A percentile compares a stretch with the other conserved stretches of the same genome.
Evolutionary conservation across 768 basidiomycete species (phyloP).

Genomic region (Amanita rubescens): DNA sequence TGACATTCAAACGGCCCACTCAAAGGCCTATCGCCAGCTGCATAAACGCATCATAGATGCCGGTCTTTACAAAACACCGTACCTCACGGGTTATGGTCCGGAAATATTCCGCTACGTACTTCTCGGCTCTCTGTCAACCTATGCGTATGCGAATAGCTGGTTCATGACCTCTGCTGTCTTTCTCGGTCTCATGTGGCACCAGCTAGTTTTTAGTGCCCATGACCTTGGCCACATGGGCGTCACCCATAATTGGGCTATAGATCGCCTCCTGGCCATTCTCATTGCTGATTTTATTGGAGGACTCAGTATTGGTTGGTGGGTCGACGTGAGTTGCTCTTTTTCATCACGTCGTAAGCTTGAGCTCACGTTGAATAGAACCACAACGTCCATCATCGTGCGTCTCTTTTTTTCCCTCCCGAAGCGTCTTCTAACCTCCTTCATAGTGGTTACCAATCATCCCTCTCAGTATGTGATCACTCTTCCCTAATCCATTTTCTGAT

Average conservation of each 20-base stretch:
- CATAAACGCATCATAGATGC: slow-evolving; percentile 68
- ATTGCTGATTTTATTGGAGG: slow-evolving; percentile 88
- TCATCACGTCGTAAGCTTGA: background rate
- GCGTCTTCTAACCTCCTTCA: slow-evolving; percentile 10
- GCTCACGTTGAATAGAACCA: slow-evolving; percentile 53
- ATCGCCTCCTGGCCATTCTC: slow-evolving; percentile 71
- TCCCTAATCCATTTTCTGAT: slow-evolving; percentile 6
- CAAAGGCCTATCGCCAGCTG: slow-evolving; percentile 72
- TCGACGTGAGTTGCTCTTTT: slow-evolving; percentile 57
- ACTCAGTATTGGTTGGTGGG: slow-evolving; percentile 97
- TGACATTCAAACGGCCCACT: slow-evolving; percentile 56
- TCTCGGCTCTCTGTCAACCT: slow-evolving; percentile 50
- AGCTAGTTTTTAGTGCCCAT: slow-evolving; percentile 86
- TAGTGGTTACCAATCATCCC: slow-evolving; percentile 96
- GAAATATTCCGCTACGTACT: slow-evolving; percentile 75
- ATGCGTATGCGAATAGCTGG: slow-evolving; percentile 58
- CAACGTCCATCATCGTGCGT: slow-evolving; percentile 92
- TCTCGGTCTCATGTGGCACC: slow-evolving; percentile 92
- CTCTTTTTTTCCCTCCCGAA: background rate
- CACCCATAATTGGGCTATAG: slow-evolving; percentile 77
- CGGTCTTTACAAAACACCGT: slow-evolving; percentile 81
- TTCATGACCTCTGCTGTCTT: slow-evolving; percentile 67
- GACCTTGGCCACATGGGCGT: slow-evolving; percentile 95
- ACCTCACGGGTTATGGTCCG: slow-evolving; percentile 82
- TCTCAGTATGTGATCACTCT: slow-evolving; percentile 60